Conservation (phyloP, 1,139 yeast genomes). For the Saccharomyces hybrid region DNA sequence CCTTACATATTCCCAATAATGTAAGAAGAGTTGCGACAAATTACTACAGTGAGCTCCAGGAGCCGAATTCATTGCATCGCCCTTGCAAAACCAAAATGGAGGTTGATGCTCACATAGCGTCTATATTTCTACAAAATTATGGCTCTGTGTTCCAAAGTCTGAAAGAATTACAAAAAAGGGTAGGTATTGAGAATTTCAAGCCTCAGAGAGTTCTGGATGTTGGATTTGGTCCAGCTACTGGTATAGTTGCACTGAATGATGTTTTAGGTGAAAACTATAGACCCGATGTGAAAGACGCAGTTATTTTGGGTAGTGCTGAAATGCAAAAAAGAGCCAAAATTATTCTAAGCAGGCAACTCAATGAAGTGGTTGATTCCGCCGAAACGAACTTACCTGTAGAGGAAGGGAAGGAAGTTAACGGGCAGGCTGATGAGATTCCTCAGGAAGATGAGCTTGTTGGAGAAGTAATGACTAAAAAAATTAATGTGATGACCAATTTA, state of each 20-base stretch:
- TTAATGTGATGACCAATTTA: slow-evolving; percentile 48
- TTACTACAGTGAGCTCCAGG: slow-evolving; percentile 43
- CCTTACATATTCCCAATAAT: slow-evolving; percentile 47
- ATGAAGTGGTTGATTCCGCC: slow-evolving; percentile 37
- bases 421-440: slow-evolving; percentile 16
- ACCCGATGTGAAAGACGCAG: slow-evolving; percentile 63
- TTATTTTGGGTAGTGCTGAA: slow-evolving; percentile 60
- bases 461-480: slow-evolving; percentile 50
- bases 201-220: slow-evolving; percentile 70
- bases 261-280: slow-evolving; percentile 56
- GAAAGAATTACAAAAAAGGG: slow-evolving; percentile 54
- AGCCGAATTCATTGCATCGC: slow-evolving; percentile 43
- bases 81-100: slow-evolving; percentile 51
- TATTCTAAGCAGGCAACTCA: slow-evolving; percentile 60
- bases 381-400: slow-evolving; percentile 14
- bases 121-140: slow-evolving; percentile 79
- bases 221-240: slow-evolving; percentile 91
- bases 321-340: slow-evolving; percentile 80
- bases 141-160: slow-evolving; percentile 64
- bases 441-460: slow-evolving; percentile 41
- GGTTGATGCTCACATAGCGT: slow-evolving; percentile 76
- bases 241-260: slow-evolving; percentile 82
- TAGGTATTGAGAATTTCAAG: slow-evolving; percentile 41
- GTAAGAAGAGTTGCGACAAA: slow-evolving; percentile 50
- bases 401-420: slow-evolving; percentile 15